Conservation (phyloP, 2,329 filamentous ascomycete genomes). For the Neonectria coccinea region DNA sequence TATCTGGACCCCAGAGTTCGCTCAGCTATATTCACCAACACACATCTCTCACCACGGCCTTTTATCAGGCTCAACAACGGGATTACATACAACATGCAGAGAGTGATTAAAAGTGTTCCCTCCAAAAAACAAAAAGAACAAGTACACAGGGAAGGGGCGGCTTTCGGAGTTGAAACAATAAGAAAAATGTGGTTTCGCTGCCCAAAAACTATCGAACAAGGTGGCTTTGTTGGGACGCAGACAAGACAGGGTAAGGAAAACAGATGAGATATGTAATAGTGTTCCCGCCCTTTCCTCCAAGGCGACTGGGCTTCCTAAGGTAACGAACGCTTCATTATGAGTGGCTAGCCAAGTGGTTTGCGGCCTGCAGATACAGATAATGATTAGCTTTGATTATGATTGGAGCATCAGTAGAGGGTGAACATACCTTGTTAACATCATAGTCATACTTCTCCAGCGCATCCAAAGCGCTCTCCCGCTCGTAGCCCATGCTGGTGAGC, state of each 20-base stretch:
- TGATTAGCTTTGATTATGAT: constrained; percentile 31
- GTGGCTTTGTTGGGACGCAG: constrained; percentile 33
- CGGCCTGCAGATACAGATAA: constrained; percentile 54
- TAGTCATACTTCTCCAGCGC: constrained; percentile 97
- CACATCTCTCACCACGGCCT: constrained; percentile 9
- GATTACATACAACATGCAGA: constrained; percentile 26
- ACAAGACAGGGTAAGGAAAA: constrained; percentile 35
- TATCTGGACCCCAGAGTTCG: background rate
- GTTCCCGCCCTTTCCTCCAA: constrained; percentile 16
- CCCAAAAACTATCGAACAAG: constrained; percentile 42
- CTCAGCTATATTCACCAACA: constrained; percentile 21
- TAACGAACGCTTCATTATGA: constrained; percentile 52
- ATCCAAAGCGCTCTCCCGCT: constrained; percentile 76
- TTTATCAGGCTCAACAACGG: constrained; percentile 7
- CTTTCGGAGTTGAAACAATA: constrained; percentile 14
- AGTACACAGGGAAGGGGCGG: constrained; percentile 31
- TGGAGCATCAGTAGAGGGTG: background rate
- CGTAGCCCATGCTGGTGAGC: constrained; percentile 89
- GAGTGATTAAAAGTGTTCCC: constrained; percentile 14
- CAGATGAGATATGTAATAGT: constrained; percentile 36
- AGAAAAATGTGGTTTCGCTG: constrained; percentile 37
- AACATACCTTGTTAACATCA: constrained; percentile 88
- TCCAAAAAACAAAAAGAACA: constrained; percentile 26
- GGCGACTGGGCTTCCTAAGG: constrained; percentile 21
- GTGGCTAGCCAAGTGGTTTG: constrained; percentile 67